Conservation (phyloP, 2,329 filamentous ascomycete genomes). For the Cercospora sesami region DNA sequence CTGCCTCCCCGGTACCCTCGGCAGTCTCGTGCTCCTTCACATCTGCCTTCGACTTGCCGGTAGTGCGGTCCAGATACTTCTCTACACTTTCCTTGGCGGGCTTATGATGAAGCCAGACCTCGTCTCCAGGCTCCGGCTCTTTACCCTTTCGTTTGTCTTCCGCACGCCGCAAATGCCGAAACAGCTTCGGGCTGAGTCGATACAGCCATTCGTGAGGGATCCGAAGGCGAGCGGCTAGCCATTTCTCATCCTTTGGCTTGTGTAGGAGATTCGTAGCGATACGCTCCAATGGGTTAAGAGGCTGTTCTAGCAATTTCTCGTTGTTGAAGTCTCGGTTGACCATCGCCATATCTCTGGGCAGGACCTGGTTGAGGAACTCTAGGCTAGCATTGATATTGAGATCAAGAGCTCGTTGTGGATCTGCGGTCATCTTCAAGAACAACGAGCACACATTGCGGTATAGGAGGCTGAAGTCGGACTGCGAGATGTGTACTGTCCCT, state of each 20-base stretch:
- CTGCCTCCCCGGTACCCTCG: not conserved
- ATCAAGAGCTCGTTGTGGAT: constrained; percentile 62
- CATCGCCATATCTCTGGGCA: constrained; percentile 51
- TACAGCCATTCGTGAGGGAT: constrained; percentile 60
- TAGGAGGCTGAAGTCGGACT: constrained; percentile 66
- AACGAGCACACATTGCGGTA: constrained; percentile 61
- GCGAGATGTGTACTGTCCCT: constrained; percentile 65
- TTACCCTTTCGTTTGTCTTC: constrained; percentile 43
- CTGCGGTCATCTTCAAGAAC: constrained; percentile 63
- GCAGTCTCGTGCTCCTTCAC: not conserved
- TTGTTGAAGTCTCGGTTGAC: constrained; percentile 55
- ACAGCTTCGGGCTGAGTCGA: constrained; percentile 50
- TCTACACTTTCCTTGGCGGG: constrained; percentile 34
- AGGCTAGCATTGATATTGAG: constrained; percentile 63
- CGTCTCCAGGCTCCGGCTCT: constrained; percentile 42
- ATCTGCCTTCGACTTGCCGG: not conserved
- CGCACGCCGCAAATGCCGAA: constrained; percentile 42
- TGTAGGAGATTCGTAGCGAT: constrained; percentile 52
- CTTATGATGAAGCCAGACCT: constrained; percentile 57
- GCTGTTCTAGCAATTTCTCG: constrained; percentile 50
- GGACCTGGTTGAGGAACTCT: constrained; percentile 60
- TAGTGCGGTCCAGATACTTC: constrained; percentile 22
- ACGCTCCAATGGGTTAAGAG: constrained; percentile 42
- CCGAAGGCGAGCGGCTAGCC: constrained; percentile 58
- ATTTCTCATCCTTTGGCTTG: constrained; percentile 57